phyloP scores from a whole-genome alignment of 2,329 filamentous ascomycete species.

The Epichloe sibirici region DNA sequence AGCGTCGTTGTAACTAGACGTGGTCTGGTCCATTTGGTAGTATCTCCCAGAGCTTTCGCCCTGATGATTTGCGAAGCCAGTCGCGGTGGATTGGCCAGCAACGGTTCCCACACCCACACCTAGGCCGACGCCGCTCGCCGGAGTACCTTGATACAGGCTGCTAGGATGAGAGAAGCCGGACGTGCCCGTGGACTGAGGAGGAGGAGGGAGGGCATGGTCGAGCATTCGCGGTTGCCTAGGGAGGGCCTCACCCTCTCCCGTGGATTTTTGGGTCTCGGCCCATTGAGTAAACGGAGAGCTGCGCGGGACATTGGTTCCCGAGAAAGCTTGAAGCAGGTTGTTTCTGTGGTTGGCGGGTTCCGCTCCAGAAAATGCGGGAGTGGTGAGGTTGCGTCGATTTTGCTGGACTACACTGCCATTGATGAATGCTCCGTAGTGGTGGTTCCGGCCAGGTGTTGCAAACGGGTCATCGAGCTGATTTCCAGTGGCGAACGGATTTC shows the following conservation, averaged over 20 bases:
- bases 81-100: conserved; percentile 9
- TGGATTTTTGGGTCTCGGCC: conserved; percentile 13
- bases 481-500: conserved; percentile 7
- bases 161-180: conserved; percentile 35
- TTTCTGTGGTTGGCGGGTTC: conserved; percentile 20
- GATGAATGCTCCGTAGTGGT: conserved; percentile 3
- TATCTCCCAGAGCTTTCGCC: conserved; percentile 10
- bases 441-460: conserved; percentile 14
- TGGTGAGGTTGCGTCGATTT: conserved; percentile 2
- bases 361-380: conserved; percentile 3
- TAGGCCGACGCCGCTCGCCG: conserved; percentile 14
- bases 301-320: conserved; percentile 14
- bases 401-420: neutral
- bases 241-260: conserved; percentile 10
- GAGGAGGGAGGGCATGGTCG: neutral
- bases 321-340: conserved; percentile 24
- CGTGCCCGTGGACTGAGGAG: conserved; percentile 16
- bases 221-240: conserved; percentile 10
- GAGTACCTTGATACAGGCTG: conserved; percentile 38
- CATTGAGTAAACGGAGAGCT: conserved; percentile 21
- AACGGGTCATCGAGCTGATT: conserved; percentile 20
- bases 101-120: conserved; percentile 2
- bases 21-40: conserved; percentile 21
- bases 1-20: conserved; percentile 23
- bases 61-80: conserved; percentile 5